A percentile compares a stretch with the other conserved stretches of the same genome.
Conservation (phyloP, 768 basidiomycete genomes). For the Xerocomellus chrysenteron region DNA sequence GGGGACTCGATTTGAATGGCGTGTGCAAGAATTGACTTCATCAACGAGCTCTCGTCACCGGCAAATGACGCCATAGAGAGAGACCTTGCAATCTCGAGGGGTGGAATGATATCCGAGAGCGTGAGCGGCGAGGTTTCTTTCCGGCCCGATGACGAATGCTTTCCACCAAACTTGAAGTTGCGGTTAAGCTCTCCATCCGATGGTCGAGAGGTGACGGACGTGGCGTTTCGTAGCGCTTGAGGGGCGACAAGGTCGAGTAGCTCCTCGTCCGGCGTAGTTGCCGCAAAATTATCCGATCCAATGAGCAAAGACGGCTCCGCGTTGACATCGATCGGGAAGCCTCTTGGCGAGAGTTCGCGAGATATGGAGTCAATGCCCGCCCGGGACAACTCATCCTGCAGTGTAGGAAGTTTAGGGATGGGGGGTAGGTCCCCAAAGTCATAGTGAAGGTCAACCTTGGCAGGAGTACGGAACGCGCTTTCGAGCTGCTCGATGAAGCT, state of each 20-base stretch:
- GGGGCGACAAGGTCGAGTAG: constrained; percentile 14
- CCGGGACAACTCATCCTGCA: constrained; percentile 29
- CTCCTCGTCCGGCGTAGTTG: constrained; percentile 36
- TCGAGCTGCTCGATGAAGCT: constrained; percentile 86
- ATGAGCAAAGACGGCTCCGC: constrained; percentile 26
- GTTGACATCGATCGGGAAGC: constrained; percentile 27
- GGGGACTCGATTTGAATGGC: constrained; percentile 38
- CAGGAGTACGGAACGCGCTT: constrained; percentile 75
- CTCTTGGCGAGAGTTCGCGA: constrained; percentile 11
- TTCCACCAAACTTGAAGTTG: constrained; percentile 75
- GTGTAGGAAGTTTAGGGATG: constrained; percentile 48
- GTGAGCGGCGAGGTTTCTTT: constrained; percentile 40
- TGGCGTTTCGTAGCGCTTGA: constrained; percentile 20
- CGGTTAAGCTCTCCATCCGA: constrained; percentile 69
- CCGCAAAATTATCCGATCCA: constrained; percentile 35
- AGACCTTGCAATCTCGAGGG: constrained; percentile 47
- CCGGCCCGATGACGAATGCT: constrained; percentile 12
- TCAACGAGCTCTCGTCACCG: constrained; percentile 51
- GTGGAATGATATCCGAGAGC: constrained; percentile 75
- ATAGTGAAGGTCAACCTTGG: constrained; percentile 59
- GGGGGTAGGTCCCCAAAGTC: constrained; percentile 51
- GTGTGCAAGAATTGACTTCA: constrained; percentile 54
- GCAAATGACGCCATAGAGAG: constrained; percentile 45
- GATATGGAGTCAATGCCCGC: constrained; percentile 17
- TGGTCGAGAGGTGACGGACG: constrained; percentile 41